Percentiles rank a stretch among this genome's conserved stretches.
Evolutionary conservation across 1,139 yeast species (phyloP).

Genomic region (Nakaseomyces sp.): DNA sequence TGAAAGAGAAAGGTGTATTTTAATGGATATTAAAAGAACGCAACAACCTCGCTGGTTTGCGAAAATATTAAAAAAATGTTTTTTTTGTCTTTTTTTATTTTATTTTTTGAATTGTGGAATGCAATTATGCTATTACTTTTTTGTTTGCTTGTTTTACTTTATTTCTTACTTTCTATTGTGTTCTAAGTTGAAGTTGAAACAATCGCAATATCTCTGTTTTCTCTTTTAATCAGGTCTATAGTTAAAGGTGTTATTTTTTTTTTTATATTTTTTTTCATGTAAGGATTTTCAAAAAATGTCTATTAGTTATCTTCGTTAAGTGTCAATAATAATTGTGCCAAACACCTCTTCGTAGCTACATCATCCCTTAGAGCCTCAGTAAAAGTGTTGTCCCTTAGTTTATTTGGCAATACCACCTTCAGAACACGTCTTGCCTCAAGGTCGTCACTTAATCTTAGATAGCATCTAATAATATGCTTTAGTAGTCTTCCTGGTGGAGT

Average conservation of each 20-base stretch:
- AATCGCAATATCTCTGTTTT: too few species aligned
- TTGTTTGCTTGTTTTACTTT: too few species aligned
- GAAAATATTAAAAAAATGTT: too few species aligned
- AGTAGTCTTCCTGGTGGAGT: conserved; percentile 64
- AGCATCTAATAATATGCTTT: conserved; percentile 91
- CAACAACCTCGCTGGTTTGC: too few species aligned
- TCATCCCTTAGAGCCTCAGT: conserved; percentile 74
- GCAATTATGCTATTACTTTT: too few species aligned
- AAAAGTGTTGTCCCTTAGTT: conserved; percentile 81
- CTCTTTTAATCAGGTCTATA: neutral
- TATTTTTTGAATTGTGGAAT: too few species aligned
- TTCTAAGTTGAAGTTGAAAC: too few species aligned
- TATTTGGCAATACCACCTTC: conserved; percentile 63
- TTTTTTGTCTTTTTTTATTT: too few species aligned
- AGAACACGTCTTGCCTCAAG: conserved; percentile 84
- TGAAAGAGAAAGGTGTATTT: too few species aligned
- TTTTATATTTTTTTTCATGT: neutral
- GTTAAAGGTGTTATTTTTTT: neutral
- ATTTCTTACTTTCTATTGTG: too few species aligned
- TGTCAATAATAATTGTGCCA: conserved; percentile 73
- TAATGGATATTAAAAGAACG: too few species aligned
- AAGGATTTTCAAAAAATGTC: neutral
- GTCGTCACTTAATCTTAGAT: conserved; percentile 82
- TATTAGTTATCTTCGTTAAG: conserved; percentile 33
- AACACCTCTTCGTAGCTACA: conserved; percentile 75